Evolutionary conservation across 2,329 filamentous ascomycete species (phyloP).

Genomic region (Trichophaea hybrida): DNA sequence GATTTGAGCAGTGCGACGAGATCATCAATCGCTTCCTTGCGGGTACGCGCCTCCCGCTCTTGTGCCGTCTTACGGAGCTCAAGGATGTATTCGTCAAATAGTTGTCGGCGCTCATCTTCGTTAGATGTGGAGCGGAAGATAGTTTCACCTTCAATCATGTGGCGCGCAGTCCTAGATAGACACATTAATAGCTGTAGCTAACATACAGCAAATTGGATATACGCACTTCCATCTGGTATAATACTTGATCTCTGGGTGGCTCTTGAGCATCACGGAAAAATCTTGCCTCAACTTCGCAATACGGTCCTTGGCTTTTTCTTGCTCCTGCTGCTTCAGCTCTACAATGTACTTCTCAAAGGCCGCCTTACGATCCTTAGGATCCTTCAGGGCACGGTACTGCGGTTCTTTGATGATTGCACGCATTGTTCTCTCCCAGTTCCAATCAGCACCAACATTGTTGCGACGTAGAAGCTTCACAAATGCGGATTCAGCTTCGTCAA

Average conservation of each 20-base stretch:
- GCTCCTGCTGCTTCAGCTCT: constrained; percentile 80
- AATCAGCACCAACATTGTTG: constrained; percentile 75
- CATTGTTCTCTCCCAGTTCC: constrained; percentile 83
- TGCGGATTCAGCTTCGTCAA: constrained; percentile 81
- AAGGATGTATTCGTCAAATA: constrained; percentile 86
- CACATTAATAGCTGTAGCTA: constrained; percentile 4
- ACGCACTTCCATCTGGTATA: constrained; percentile 78
- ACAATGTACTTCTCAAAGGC: constrained; percentile 92
- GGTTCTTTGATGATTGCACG: constrained; percentile 75
- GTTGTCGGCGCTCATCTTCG: constrained; percentile 70
- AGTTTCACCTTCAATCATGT: constrained; percentile 87
- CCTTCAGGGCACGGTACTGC: constrained; percentile 83
- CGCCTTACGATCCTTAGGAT: constrained; percentile 75
- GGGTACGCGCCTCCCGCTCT: constrained; percentile 56
- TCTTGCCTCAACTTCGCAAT: constrained; percentile 81
- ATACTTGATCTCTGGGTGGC: constrained; percentile 91
- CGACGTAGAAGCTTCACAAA: constrained; percentile 83
- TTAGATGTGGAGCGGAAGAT: constrained; percentile 85
- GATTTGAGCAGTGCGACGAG: constrained; percentile 63
- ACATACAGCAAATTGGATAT: background rate
- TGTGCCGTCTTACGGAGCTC: constrained; percentile 68
- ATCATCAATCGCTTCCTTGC: constrained; percentile 72
- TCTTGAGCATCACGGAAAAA: constrained; percentile 90
- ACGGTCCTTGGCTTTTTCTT: constrained; percentile 85
- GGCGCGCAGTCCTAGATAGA: constrained; percentile 51